A percentile compares a stretch with the other conserved stretches of the same genome.
These are phyloP conservation scores for Kregervanrija fluxuum DNA, from an alignment of 805 yeast genomes.

Conservation along the genomic window DNA sequence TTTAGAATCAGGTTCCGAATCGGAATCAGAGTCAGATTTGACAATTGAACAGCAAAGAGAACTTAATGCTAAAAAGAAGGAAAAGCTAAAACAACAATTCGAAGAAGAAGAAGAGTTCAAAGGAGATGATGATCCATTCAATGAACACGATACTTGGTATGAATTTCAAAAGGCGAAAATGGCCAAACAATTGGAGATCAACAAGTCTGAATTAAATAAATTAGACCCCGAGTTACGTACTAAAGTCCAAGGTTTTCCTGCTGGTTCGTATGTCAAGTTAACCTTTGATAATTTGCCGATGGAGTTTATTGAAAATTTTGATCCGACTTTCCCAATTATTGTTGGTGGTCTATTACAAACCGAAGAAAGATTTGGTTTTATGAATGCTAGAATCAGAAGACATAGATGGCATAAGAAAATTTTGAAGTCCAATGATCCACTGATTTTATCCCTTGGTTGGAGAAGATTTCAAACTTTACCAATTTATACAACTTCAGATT, in stretches of 20 bases:
- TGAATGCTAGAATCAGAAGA: conserved; percentile 90
- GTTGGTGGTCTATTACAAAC: conserved; percentile 88
- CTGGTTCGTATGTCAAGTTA: conserved; percentile 89
- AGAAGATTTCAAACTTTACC: conserved; percentile 97
- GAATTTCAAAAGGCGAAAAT: conserved; percentile 95
- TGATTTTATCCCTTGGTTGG: conserved; percentile 94
- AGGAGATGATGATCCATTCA: conserved; percentile 58
- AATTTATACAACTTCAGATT: conserved; percentile 91
- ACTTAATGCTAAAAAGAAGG: conserved; percentile 82
- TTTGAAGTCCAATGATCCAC: conserved; percentile 90
- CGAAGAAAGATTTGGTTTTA: conserved; percentile 86
- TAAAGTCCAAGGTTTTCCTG: conserved; percentile 82
- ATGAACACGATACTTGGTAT: conserved; percentile 94
- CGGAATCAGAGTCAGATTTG: conserved; percentile 33
- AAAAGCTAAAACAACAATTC: conserved; percentile 78
- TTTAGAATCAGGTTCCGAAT: conserved; percentile 36
- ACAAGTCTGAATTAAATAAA: conserved; percentile 66
- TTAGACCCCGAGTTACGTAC: conserved; percentile 73
- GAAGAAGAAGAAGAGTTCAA: conserved; percentile 78
- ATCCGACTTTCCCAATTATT: conserved; percentile 78
- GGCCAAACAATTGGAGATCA: conserved; percentile 92
- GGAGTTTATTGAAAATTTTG: conserved; percentile 82
- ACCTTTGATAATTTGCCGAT: conserved; percentile 80
- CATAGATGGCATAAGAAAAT: conserved; percentile 99
- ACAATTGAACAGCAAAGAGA: conserved; percentile 72